Evolutionary conservation across 2,329 filamentous ascomycete species (phyloP).

Genomic region (Pseudocercospora fijiensis): DNA sequence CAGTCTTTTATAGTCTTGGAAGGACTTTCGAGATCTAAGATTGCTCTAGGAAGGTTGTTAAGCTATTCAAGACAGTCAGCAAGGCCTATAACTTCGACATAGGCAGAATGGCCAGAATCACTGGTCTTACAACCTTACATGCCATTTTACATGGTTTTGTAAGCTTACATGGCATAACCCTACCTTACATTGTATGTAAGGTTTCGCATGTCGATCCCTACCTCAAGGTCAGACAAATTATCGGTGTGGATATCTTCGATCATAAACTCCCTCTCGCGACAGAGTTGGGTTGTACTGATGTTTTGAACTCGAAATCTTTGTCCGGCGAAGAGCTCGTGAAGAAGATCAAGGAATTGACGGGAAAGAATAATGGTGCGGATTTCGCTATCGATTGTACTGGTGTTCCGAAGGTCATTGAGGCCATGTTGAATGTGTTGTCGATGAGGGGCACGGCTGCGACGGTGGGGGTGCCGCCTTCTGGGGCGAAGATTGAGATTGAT

Average conservation of each 20-base stretch:
- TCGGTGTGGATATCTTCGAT: slow-evolving; percentile 27
- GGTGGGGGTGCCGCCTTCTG: slow-evolving; percentile 23
- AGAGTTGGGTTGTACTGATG: slow-evolving; percentile 23
- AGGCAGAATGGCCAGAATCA: too few species aligned
- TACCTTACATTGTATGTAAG: too few species aligned
- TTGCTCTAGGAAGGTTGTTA: too few species aligned
- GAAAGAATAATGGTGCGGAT: slow-evolving; percentile 17
- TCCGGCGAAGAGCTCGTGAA: slow-evolving; percentile 11
- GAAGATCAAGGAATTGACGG: slow-evolving; percentile 21
- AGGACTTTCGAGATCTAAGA: too few species aligned
- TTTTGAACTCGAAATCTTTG: slow-evolving; percentile 19
- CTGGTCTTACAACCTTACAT: too few species aligned
- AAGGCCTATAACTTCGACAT: too few species aligned
- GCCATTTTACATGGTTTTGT: too few species aligned
- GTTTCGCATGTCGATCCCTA: too few species aligned
- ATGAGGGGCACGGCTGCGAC: slow-evolving; percentile 27
- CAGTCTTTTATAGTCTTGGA: too few species aligned
- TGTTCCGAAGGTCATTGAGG: slow-evolving; percentile 22
- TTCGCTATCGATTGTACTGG: slow-evolving; percentile 25
- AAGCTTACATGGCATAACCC: too few species aligned
- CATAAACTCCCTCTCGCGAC: slow-evolving; percentile 23
- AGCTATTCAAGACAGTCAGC: too few species aligned
- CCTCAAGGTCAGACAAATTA: slow-evolving; percentile 23
- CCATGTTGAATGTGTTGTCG: slow-evolving; percentile 19
- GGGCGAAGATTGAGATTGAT: slow-evolving; percentile 23